Conservation (phyloP, 371 early-diverging fungal genomes). For the Mucor circinelloides region DNA sequence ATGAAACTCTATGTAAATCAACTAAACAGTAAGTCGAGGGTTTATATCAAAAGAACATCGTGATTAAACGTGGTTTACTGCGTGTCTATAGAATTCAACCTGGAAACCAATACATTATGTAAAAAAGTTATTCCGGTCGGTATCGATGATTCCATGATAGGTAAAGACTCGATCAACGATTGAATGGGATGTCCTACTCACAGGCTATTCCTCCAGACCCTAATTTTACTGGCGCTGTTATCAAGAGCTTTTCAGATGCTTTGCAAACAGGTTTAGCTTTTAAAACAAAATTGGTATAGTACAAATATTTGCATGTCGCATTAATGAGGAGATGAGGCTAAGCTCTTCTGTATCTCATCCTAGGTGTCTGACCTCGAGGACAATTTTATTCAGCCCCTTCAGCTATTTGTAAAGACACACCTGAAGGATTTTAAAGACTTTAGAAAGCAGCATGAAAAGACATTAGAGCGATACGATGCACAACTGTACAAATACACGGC, state of each 20-base stretch:
- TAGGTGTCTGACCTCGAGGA: constrained; percentile 65
- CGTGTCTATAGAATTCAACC: constrained; percentile 29
- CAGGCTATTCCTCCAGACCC: constrained; percentile 35
- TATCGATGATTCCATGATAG: constrained; percentile 45
- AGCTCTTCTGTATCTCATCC: constrained; percentile 18
- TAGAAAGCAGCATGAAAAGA: constrained; percentile 60
- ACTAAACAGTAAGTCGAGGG: constrained; percentile 43
- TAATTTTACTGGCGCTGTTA: constrained; percentile 49
- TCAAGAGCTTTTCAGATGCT: constrained; percentile 55
- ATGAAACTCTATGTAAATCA: constrained; percentile 51
- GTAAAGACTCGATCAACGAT: constrained; percentile 15
- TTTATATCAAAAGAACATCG: background rate
- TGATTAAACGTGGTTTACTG: background rate
- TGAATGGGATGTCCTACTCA: no score
- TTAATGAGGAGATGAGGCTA: constrained; percentile 27
- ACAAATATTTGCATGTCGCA: constrained; percentile 25
- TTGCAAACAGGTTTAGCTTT: constrained; percentile 57
- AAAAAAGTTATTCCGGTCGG: constrained; percentile 37
- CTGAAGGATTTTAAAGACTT: constrained; percentile 67
- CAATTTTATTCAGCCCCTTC: constrained; percentile 61
- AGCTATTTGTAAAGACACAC: constrained; percentile 63
- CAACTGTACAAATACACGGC: constrained; percentile 60
- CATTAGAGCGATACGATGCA: constrained; percentile 66
- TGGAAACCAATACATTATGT: constrained; percentile 29
- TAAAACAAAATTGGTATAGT: constrained; percentile 58